Percentiles rank a stretch among this genome's conserved stretches.
Conservation (phyloP, 768 basidiomycete species). For the Termitomyces sp. region DNA sequence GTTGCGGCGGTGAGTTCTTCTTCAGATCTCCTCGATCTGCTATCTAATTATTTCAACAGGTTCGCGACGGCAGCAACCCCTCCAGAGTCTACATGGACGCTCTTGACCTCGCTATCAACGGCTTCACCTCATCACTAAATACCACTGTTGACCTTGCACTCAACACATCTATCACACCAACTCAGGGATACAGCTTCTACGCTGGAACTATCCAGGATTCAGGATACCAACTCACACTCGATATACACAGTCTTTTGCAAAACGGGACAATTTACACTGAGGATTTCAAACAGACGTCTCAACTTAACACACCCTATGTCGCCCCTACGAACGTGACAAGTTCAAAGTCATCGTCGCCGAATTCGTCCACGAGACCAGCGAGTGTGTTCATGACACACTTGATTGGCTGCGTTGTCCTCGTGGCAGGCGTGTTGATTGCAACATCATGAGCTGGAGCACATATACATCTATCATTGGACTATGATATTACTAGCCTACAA, state of each 20-base stretch:
- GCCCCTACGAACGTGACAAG: constrained; percentile 17
- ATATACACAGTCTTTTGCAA: constrained; percentile 19
- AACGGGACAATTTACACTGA: constrained; percentile 24
- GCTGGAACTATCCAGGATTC: constrained; percentile 18
- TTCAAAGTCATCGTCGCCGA: constrained; percentile 7
- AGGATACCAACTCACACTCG: constrained; percentile 26
- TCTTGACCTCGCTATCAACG: constrained; percentile 19
- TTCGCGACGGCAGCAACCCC: constrained; percentile 22
- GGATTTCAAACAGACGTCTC: constrained; percentile 23
- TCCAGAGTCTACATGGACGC: constrained; percentile 24
- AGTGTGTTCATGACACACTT: not conserved
- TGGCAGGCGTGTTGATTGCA: not conserved
- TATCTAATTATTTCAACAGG: constrained; percentile 11
- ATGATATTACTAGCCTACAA: not conserved
- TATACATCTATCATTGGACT: not conserved
- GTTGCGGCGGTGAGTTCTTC: constrained; percentile 22
- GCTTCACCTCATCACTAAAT: constrained; percentile 21
- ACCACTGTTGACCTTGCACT: constrained; percentile 21
- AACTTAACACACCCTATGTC: constrained; percentile 21
- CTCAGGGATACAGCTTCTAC: constrained; percentile 27
- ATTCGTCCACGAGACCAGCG: constrained; percentile 6
- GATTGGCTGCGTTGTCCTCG: not conserved
- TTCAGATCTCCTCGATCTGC: not conserved
- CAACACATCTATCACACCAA: constrained; percentile 18
- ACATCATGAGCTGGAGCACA: not conserved